phyloP scores from a whole-genome alignment of 352 stramenopile genomes.

The Phytophthora constricta region DNA sequence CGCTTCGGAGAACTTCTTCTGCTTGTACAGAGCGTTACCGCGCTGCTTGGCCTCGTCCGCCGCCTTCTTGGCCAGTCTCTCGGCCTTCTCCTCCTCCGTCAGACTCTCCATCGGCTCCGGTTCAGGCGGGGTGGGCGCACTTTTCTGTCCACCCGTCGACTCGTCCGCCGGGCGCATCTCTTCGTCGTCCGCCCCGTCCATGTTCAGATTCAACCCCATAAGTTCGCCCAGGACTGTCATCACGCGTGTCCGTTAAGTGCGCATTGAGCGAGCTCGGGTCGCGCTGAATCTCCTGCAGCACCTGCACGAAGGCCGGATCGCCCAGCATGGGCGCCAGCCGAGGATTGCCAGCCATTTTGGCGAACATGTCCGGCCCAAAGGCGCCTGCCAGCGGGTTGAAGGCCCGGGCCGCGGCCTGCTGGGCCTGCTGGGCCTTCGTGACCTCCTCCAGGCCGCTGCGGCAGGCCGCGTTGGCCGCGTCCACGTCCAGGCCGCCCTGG shows the following conservation, averaged over 20 bases:
- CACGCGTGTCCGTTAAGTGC: constrained; percentile 84
- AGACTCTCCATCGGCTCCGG: constrained; percentile 85
- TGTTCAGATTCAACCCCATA: constrained; percentile 85
- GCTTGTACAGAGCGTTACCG: constrained; percentile 98
- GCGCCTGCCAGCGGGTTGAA: constrained; percentile 90
- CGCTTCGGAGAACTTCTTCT: constrained; percentile 95
- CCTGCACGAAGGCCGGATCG: constrained; percentile 92
- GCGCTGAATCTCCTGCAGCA: constrained; percentile 77
- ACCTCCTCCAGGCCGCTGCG: constrained; percentile 94
- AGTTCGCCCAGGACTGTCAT: constrained; percentile 90
- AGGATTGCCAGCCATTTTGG: constrained; percentile 91
- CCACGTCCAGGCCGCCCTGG: constrained; percentile 89
- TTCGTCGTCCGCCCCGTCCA: constrained; percentile 53
- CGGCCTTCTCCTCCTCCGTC: constrained; percentile 84
- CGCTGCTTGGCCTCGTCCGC: constrained; percentile 93
- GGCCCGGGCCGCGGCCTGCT: too few relatives aligned
- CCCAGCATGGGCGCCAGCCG: constrained; percentile 88
- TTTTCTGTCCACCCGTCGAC: constrained; percentile 28
- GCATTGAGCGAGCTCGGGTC: constrained; percentile 81
- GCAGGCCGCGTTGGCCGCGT: constrained; percentile 92
- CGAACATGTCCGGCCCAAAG: constrained; percentile 97
- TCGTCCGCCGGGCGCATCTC: constrained; percentile 48
- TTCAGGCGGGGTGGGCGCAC: constrained; percentile 42
- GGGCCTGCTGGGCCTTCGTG: constrained; percentile 80
- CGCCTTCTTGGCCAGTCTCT: constrained; percentile 62